A percentile compares a stretch with the other conserved stretches of the same genome.
Evolutionary conservation across 371 early-diverging fungal species (phyloP).

Genomic region (Gilbertella persicaria): DNA sequence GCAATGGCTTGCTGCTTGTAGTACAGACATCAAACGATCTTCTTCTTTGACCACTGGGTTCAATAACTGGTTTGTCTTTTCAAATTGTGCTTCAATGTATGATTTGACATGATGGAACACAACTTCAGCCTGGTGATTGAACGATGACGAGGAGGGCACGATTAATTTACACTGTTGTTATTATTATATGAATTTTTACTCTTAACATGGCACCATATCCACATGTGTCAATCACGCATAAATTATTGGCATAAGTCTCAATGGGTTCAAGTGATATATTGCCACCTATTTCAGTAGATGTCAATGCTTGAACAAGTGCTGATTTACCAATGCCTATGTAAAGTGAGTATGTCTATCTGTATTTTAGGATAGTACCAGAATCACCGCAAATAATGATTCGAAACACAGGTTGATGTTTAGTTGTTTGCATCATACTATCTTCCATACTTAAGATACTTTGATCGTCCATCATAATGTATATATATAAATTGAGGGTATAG

Average conservation of each 20-base stretch:
- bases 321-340: conserved; percentile 55
- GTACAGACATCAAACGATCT: conserved; percentile 2
- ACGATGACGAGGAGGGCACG: neutral
- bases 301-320: conserved; percentile 45
- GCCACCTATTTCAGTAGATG: conserved; percentile 14
- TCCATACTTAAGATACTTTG: conserved; percentile 41
- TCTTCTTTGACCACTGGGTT: conserved; percentile 27
- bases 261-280: conserved; percentile 8
- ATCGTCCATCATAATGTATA: conserved; percentile 24
- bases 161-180: conserved; percentile 37
- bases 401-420: conserved; percentile 22
- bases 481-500: neutral
- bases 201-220: conserved; percentile 60
- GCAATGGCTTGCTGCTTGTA: conserved; percentile 20
- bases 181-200: too few relatives aligned
- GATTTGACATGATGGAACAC: conserved; percentile 32
- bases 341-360: neutral
- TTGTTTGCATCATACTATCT: conserved; percentile 12
- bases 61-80: conserved; percentile 31
- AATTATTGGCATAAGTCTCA: conserved; percentile 26
- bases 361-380: conserved; percentile 39
- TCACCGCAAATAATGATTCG: conserved; percentile 61
- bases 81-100: conserved; percentile 44
- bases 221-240: conserved; percentile 60
- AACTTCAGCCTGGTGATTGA: conserved; percentile 32